Evolutionary conservation across 495 filamentous ascomycete genomes (phyloP).

Genomic region (Hyphodiscus hymeniophilus): DNA sequence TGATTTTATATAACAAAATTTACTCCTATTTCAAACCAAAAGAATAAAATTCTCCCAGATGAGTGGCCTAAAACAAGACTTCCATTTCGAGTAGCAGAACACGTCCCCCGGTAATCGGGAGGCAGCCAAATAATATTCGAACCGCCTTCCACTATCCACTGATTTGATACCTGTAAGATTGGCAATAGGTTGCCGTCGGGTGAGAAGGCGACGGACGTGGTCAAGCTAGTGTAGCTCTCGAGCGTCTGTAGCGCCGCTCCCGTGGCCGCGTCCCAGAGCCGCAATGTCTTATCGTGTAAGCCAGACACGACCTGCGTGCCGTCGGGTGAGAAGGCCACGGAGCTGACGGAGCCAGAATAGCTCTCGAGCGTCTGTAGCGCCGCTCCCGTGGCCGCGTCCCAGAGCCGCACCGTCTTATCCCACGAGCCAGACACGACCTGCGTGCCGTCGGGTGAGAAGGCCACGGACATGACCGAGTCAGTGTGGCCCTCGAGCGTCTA

Average conservation of each 20-base stretch:
- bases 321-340: conserved; percentile 29
- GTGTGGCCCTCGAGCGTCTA: conserved; percentile 13
- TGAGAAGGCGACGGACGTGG: conserved; percentile 7
- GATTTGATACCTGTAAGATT: too few species aligned
- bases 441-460: conserved; percentile 22
- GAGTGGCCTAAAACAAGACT: too few species aligned
- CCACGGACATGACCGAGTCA: background rate
- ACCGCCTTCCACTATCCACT: too few species aligned
- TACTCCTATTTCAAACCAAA: too few species aligned
- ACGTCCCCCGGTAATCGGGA: too few species aligned
- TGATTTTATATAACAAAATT: too few species aligned
- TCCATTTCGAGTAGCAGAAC: too few species aligned
- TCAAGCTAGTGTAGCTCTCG: background rate
- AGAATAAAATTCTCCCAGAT: too few species aligned
- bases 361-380: conserved; percentile 23
- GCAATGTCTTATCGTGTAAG: background rate
- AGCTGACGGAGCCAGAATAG: conserved; percentile 15
- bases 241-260: conserved; percentile 2
- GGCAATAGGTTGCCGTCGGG: conserved; percentile 5
- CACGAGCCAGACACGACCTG: conserved; percentile 25
- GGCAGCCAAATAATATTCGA: too few species aligned
- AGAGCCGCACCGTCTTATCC: conserved; percentile 25
- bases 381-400: conserved; percentile 13
- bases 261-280: conserved; percentile 2
- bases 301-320: conserved; percentile 22